Evolutionary conservation across 1,284 basidiomycete genomes (phyloP), one percentile per base, ranked within the genome.

Genomic region (Blastosporella zonata): DNA sequence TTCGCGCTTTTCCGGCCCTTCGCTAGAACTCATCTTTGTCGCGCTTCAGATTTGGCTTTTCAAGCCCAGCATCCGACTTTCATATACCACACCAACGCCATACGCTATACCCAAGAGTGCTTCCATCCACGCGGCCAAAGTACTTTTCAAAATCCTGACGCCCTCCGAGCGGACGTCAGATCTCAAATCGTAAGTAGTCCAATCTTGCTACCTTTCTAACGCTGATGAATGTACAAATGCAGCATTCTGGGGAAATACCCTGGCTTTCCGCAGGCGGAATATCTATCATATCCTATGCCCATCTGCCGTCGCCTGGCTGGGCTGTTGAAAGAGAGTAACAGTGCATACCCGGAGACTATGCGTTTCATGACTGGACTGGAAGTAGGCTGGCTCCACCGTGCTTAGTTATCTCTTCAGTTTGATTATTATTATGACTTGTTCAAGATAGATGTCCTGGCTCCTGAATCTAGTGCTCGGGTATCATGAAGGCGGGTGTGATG

Each of bases 221-320:
- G 34, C 10, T 52, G 34, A 47, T 48, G n/a, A 39, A 27, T 34
- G 33, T 40, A n/a, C 40, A 18, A 27, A 41, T 34, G 28, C 50
- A 86, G 83, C 28, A 70, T 83, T 27, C 57, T 87, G 50, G 70
- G 78, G 55, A 80, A 74, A 55, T 85, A 87, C 64, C 87, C 87
- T 23, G 86, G 85, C 15, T 90, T 91, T 65, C 82, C 86, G 8
- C 87, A 90, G 64, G 86, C 88, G n/a, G 89, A 92, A 65, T 81
- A 85, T 56, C 70, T 91, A 7, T 82, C 76, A 46, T 91, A 92
- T 57, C 87, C 89, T 0, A 79, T 85, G 68, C 71, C 80, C 36
- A 73, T 87, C 7, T 91, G 89, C 62, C 76, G 77, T 20, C 78
- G 82, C 41, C 62, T 92, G 17, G 84, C 82, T 0, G 75, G 69